phyloP scores from a whole-genome alignment of 208 protist genomes.

The Herpetomonas muscarum region DNA sequence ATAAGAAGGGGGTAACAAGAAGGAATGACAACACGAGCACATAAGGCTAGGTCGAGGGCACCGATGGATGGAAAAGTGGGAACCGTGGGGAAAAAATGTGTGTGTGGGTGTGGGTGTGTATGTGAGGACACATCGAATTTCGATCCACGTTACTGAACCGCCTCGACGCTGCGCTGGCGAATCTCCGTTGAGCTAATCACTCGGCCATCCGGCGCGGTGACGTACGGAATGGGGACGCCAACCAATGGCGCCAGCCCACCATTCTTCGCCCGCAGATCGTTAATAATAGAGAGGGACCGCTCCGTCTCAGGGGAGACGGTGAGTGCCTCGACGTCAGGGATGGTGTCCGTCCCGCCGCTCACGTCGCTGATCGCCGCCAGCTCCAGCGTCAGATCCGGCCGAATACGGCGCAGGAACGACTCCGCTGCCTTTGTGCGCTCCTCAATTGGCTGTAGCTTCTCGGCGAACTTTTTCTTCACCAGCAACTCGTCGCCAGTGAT shows the following conservation, averaged over 20 bases:
- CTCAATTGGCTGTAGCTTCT: constrained; percentile 67
- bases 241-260: constrained; percentile 41
- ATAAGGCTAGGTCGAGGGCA: too few relatives aligned
- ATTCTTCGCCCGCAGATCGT: constrained; percentile 50
- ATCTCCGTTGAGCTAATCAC: constrained; percentile 70
- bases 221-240: constrained; percentile 57
- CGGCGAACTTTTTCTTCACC: constrained; percentile 56
- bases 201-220: constrained; percentile 28
- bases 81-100: too few relatives aligned
- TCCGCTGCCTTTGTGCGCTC: constrained; percentile 37
- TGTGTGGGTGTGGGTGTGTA: too few relatives aligned
- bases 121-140: too few relatives aligned
- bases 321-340: constrained; percentile 60
- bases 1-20: too few relatives aligned
- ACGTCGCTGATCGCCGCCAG: constrained; percentile 60
- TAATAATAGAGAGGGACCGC: constrained; percentile 46
- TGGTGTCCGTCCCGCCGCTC: constrained; percentile 66
- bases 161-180: constrained; percentile 13
- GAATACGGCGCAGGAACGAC: constrained; percentile 48
- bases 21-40: too few relatives aligned
- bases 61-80: too few relatives aligned
- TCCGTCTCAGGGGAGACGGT: constrained; percentile 80
- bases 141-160: not conserved
- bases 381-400: constrained; percentile 55
- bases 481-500: constrained; percentile 61